A percentile compares a stretch with the other conserved stretches of the same genome.
These are phyloP conservation scores for Seminavis robusta DNA, from an alignment of 108 stramenopile species.

Conservation along the genomic window DNA sequence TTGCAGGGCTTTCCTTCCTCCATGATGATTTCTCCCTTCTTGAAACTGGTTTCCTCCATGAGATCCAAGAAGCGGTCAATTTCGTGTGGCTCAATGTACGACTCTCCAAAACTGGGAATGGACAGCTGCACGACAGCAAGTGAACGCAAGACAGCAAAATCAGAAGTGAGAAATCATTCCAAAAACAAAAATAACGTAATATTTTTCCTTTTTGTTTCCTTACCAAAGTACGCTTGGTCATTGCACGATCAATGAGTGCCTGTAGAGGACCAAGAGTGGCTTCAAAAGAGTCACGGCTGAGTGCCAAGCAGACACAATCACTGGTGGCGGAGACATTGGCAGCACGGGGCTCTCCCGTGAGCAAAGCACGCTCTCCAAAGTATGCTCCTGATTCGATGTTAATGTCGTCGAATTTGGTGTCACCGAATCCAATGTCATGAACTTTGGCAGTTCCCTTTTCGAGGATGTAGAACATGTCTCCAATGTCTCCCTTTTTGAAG, in stretches of 20 bases:
- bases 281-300: slow-evolving; percentile 52
- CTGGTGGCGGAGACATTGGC: slow-evolving; percentile 51
- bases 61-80: slow-evolving; percentile 44
- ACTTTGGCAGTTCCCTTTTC: slow-evolving; percentile 37
- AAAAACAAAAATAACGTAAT: slow-evolving; percentile 22
- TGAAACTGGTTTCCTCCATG: slow-evolving; percentile 38
- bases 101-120: slow-evolving; percentile 51
- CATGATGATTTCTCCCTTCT: slow-evolving; percentile 44
- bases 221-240: slow-evolving; percentile 49
- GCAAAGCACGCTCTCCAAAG: slow-evolving; percentile 50
- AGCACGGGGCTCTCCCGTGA: slow-evolving; percentile 40
- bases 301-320: slow-evolving; percentile 32
- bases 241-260: slow-evolving; percentile 50
- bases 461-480: slow-evolving; percentile 54
- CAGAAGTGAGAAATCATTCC: neutral
- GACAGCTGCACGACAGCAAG: too few species aligned
- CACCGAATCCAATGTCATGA: slow-evolving; percentile 17
- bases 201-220: slow-evolving; percentile 33
- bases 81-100: slow-evolving; percentile 48
- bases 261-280: slow-evolving; percentile 45
- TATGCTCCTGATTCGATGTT: slow-evolving; percentile 26
- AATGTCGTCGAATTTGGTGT: slow-evolving; percentile 18
- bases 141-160: neutral
- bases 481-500: slow-evolving; percentile 45
- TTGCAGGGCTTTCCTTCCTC: slow-evolving; percentile 45